Conservation (phyloP, 805 yeast species). For the Schizosaccharomyces japonicus region DNA sequence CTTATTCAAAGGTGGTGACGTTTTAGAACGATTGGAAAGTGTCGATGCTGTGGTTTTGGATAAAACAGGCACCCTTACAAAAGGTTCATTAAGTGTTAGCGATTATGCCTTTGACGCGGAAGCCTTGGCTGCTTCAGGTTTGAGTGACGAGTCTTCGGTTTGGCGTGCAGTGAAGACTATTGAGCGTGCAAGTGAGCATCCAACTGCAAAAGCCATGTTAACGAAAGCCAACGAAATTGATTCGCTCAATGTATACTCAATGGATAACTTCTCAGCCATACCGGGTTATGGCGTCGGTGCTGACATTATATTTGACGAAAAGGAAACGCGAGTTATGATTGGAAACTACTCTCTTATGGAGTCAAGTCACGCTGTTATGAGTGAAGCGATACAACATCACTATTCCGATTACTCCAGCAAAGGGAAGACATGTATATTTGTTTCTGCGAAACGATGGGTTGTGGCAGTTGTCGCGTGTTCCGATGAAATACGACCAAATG, state of each 20-base stretch:
- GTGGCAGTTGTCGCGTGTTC: conserved; percentile 42
- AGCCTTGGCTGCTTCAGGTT: conserved; percentile 6
- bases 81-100: conserved; percentile 45
- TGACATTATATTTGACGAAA: not conserved
- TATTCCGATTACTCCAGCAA: conserved; percentile 13
- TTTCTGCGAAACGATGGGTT: conserved; percentile 33
- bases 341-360: conserved; percentile 30
- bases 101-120: conserved; percentile 4
- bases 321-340: conserved; percentile 13
- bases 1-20: conserved; percentile 77
- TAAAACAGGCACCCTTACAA: conserved; percentile 86
- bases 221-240: conserved; percentile 15
- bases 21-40: conserved; percentile 47
- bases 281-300: conserved; percentile 5
- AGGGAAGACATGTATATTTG: conserved; percentile 27
- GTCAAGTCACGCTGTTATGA: conserved; percentile 9
- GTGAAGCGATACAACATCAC: conserved; percentile 8
- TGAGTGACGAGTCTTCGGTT: conserved; percentile 14
- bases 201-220: conserved; percentile 53
- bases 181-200: conserved; percentile 66
- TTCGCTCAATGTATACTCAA: conserved; percentile 2
- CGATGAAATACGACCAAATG: conserved; percentile 46
- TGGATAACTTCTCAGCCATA: not conserved
- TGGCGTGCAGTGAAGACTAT: conserved; percentile 35
- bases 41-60: conserved; percentile 58